Evolutionary conservation across 768 basidiomycete genomes (phyloP).

Genomic region (Trametes elegans): DNA sequence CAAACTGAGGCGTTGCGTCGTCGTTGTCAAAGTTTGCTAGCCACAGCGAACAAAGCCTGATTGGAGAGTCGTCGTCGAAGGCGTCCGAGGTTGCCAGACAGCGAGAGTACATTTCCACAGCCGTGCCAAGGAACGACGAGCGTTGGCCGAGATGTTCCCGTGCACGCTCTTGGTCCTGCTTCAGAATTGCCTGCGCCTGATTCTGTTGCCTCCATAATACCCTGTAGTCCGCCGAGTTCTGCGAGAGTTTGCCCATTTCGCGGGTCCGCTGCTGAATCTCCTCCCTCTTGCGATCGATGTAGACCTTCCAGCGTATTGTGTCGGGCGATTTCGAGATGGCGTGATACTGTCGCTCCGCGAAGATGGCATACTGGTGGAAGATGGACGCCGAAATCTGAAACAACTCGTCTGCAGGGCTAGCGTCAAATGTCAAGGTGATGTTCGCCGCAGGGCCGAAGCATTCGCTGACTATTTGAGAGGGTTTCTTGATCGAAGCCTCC

Average conservation of each 20-base stretch:
- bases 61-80: conserved; percentile 74
- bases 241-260: conserved; percentile 29
- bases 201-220: conserved; percentile 37
- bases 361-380: conserved; percentile 80
- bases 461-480: conserved; percentile 60
- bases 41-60: conserved; percentile 90
- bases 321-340: conserved; percentile 68
- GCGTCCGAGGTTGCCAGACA: conserved; percentile 67
- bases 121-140: conserved; percentile 64
- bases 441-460: conserved; percentile 69
- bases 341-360: conserved; percentile 87
- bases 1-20: conserved; percentile 41
- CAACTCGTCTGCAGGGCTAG: neutral
- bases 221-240: conserved; percentile 20
- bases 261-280: conserved; percentile 60
- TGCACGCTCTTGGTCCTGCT: conserved; percentile 50
- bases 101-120: conserved; percentile 83
- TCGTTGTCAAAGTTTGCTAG: conserved; percentile 77
- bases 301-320: conserved; percentile 63
- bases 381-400: conserved; percentile 43
- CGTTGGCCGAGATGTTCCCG: conserved; percentile 43
- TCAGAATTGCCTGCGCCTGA: conserved; percentile 45
- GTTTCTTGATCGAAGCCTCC: conserved; percentile 80
- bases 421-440: conserved; percentile 24
- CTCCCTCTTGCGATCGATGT: conserved; percentile 66